Evolutionary conservation across 768 basidiomycete species (phyloP).

Genomic region (Naganishia kalamii): DNA sequence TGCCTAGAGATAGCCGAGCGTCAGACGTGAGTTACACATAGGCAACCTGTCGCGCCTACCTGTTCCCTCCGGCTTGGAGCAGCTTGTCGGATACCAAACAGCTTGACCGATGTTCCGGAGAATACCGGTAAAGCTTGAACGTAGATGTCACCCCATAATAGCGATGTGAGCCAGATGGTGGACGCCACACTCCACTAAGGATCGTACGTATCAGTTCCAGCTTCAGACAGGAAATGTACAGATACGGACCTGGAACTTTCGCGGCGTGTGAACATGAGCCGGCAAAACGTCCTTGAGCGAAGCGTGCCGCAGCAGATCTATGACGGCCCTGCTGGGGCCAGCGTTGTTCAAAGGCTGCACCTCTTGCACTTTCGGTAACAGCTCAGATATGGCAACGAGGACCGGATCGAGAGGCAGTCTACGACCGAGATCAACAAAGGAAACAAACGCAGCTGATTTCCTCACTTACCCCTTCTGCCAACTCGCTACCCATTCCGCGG

Average conservation of each 20-base stretch:
- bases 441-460: not conserved
- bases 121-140: constrained; percentile 84
- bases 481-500: constrained; percentile 90
- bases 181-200: constrained; percentile 88
- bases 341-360: constrained; percentile 63
- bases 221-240: not conserved
- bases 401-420: constrained; percentile 84
- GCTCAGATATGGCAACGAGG: constrained; percentile 78
- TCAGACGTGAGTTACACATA: not conserved
- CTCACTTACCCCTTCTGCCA: constrained; percentile 85
- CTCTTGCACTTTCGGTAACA: constrained; percentile 76
- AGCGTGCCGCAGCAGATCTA: constrained; percentile 67
- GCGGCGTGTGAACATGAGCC: constrained; percentile 58
- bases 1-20: not conserved
- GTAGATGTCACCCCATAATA: constrained; percentile 94
- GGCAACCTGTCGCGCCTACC: not conserved
- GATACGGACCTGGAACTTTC: constrained; percentile 65
- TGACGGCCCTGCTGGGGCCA: constrained; percentile 62
- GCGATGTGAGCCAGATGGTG: constrained; percentile 80
- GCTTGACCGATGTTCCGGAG: constrained; percentile 78
- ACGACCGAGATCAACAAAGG: not conserved
- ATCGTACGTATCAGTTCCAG: constrained; percentile 14
- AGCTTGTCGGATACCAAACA: constrained; percentile 87
- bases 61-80: constrained; percentile 23
- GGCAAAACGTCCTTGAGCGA: constrained; percentile 70